Evolutionary conservation across 2,329 filamentous ascomycete genomes (phyloP).

Genomic region (Sclerotinia subarctica): DNA sequence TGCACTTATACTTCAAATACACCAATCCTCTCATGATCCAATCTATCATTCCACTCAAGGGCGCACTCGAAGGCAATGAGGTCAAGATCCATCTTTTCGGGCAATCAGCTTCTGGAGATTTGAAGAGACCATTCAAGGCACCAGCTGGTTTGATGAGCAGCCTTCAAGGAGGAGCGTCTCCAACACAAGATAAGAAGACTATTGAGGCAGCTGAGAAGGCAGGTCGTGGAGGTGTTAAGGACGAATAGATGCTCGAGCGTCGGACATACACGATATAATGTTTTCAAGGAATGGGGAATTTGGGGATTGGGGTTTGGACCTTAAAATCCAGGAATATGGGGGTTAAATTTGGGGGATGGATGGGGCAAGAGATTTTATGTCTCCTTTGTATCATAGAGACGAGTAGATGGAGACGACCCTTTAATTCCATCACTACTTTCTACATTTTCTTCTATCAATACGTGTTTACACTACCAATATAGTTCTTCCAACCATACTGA

Average conservation of each 20-base stretch:
- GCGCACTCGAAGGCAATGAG: conserved; percentile 90
- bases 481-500: neutral
- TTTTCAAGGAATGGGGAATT: conserved; percentile 2
- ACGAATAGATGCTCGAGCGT: conserved; percentile 50
- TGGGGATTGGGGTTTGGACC: neutral
- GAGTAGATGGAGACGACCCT: conserved; percentile 1
- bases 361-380: conserved; percentile 2
- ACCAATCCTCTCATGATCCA: conserved; percentile 98
- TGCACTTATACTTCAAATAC: conserved; percentile 99
- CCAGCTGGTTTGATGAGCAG: conserved; percentile 77
- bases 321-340: neutral
- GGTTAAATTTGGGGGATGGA: conserved; percentile 12
- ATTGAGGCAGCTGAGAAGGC: conserved; percentile 77
- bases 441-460: neutral
- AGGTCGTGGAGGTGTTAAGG: conserved; percentile 67
- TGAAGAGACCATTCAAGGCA: conserved; percentile 95
- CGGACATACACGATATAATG: conserved; percentile 3
- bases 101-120: conserved; percentile 79
- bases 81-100: conserved; percentile 94
- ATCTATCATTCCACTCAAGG: conserved; percentile 96
- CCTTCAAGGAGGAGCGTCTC: conserved; percentile 61
- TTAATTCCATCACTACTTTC: conserved; percentile 7
- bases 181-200: conserved; percentile 90
- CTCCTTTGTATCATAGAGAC: conserved; percentile 21
- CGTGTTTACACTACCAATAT: neutral